Conservation (phyloP, 306 rosid species). For the Prosopis cineraria region DNA sequence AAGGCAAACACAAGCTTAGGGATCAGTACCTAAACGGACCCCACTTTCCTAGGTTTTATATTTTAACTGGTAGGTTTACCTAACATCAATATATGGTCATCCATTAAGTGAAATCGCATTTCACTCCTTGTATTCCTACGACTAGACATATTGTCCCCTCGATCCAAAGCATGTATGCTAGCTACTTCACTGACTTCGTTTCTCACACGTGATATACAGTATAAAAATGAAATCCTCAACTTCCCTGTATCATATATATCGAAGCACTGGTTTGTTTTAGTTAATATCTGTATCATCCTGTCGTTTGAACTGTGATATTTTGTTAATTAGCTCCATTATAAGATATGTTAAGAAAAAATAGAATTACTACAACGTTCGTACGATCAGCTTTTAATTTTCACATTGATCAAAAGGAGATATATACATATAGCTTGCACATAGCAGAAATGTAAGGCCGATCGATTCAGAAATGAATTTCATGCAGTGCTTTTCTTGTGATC, state of each 20-base stretch:
- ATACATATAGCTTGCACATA: background rate
- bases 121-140: constrained; percentile 54
- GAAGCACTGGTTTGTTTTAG: constrained; percentile 11
- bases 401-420: too few species aligned
- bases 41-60: constrained; percentile 46
- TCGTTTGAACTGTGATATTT: background rate
- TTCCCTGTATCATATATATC: background rate
- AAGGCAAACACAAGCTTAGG: constrained; percentile 42
- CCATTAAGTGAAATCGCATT: constrained; percentile 33
- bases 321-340: background rate
- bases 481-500: constrained; percentile 14
- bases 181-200: constrained; percentile 38
- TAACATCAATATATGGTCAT: constrained; percentile 37
- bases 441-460: background rate
- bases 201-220: constrained; percentile 24
- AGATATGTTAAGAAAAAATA: too few species aligned
- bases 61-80: constrained; percentile 63
- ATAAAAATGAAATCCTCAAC: background rate
- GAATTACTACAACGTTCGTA: background rate
- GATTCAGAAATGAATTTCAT: too few species aligned
- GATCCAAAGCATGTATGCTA: constrained; percentile 56
- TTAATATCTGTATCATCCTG: background rate
- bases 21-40: constrained; percentile 48
- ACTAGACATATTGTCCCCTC: constrained; percentile 73
- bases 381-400: too few species aligned